Percentiles rank a stretch among this genome's conserved stretches.
phyloP scores from a whole-genome alignment of 1,284 basidiomycete species.

The Trichosporon sp. region DNA sequence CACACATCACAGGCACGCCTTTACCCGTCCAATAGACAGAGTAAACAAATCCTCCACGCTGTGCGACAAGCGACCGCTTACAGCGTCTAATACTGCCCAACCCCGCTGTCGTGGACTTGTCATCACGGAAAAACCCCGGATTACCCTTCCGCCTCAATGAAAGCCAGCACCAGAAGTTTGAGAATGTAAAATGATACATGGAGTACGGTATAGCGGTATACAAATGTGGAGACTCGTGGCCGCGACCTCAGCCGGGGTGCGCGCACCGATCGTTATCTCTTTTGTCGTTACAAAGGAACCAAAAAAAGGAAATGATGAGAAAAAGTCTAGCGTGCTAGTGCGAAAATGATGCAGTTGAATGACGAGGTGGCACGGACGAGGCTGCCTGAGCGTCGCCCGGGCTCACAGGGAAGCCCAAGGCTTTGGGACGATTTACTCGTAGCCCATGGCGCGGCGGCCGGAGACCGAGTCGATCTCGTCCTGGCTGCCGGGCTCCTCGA shows the following conservation, averaged over 20 bases:
- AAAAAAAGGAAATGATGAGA: conserved; percentile 3
- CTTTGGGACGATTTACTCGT: conserved; percentile 22
- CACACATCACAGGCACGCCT: background rate
- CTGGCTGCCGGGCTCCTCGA: conserved; percentile 38
- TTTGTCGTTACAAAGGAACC: conserved; percentile 13
- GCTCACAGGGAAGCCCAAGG: conserved; percentile 19
- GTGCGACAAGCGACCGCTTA: background rate
- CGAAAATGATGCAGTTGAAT: background rate
- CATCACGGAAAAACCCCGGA: no score
- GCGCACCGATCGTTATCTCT: conserved; percentile 5
- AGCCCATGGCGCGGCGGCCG: conserved; percentile 48
- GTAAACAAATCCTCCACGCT: background rate
- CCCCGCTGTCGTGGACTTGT: no score
- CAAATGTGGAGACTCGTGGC: conserved; percentile 6
- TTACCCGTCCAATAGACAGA: background rate
- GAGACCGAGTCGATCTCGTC: conserved; percentile 35
- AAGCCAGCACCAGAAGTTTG: background rate
- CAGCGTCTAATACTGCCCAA: no score
- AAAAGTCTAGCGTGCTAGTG: background rate
- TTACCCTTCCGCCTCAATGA: background rate
- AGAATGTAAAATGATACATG: conserved; percentile 12
- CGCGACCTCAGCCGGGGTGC: background rate
- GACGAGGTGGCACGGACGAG: background rate
- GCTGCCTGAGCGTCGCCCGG: conserved; percentile 20
- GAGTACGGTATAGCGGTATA: conserved; percentile 10